Evolutionary conservation across 345 rosid species (phyloP), one percentile per base, ranked within the genome.

Genomic region (Lepidium didymum): DNA sequence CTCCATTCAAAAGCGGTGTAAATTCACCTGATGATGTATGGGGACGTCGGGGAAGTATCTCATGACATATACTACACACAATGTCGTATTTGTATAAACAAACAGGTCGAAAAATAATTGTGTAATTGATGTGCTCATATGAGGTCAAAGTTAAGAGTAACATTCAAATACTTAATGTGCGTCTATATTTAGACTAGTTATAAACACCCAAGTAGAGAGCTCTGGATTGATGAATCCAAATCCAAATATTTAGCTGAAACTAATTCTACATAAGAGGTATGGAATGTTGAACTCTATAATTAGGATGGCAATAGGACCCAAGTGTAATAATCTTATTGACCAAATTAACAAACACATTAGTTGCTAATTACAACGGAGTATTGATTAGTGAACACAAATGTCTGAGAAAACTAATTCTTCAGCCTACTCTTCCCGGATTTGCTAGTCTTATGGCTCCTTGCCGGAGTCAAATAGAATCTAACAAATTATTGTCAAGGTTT

Each of bases 381-480:
- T 44, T 52, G 63, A 52, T 44, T 49, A 37, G 50, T 33, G 9
- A 18, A 66, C 68, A 43, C 36, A 49, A 43, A 50, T 35, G 18
- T 42, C 51, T 37, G 33, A 44, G 45, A 35, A 19, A 45, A 41
- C 74, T 67, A 75, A 64, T 64, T 86, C 76, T 77, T 79, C 64
- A 80, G 79, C 75, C 85, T 77, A 79, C 79, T 77, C 49, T 77
- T 85, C 59, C 90, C 80, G 14, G 92, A 80, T 77, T 81, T 81
- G 84, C 82, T 85, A 68, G 77, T 76, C 74, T 72, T 76, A 43
- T 76, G 77, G 80, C 74, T 82, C 80, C 84, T 84, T 73, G 62
- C 58, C 14, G 96, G 92, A 2, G 87, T 84, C 83, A 85, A 75
- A 68, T 86, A 84, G 65, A 83, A 89, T 74, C 86, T 72, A 41